Percentiles rank a stretch among this genome's conserved stretches.
Evolutionary conservation across 257 asterid species (phyloP).

Genomic region (Solanum lignicaule): DNA sequence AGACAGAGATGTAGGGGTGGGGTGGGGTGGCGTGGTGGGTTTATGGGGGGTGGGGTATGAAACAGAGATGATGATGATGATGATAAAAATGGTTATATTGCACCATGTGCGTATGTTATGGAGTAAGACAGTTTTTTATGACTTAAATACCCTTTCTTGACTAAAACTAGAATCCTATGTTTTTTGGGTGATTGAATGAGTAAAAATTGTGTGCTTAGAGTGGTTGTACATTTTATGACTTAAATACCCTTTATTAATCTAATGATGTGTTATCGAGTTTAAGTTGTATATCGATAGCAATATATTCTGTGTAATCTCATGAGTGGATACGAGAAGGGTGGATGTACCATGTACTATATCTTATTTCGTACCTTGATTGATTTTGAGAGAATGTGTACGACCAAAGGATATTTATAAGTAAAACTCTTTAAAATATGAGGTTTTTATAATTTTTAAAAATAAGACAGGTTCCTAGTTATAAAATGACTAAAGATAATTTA

Average conservation of each 20-base stretch:
- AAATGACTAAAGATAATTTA: not conserved
- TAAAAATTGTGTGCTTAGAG: not conserved
- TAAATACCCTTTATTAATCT: not conserved
- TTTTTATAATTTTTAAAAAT: not conserved
- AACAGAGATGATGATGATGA: not conserved
- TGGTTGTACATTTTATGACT: not conserved
- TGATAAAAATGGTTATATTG: not conserved
- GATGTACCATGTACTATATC: not conserved
- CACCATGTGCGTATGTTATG: not conserved
- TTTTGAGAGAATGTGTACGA: too few species aligned
- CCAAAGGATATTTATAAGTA: not conserved
- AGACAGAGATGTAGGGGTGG: not conserved
- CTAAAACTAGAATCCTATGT: not conserved
- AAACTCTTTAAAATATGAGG: not conserved
- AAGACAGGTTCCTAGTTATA: not conserved
- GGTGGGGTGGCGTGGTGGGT: not conserved
- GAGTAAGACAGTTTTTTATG: not conserved
- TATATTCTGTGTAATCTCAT: not conserved
- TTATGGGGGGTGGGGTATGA: not conserved
- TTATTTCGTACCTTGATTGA: not conserved
- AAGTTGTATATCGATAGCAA: not conserved
- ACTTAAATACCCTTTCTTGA: not conserved
- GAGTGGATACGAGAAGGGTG: not conserved
- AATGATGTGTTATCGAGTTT: not conserved
- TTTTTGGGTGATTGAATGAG: not conserved